Evolutionary conservation across 208 protist species (phyloP), one percentile per base, ranked within the genome.

Genomic region (Leishmania major): DNA sequence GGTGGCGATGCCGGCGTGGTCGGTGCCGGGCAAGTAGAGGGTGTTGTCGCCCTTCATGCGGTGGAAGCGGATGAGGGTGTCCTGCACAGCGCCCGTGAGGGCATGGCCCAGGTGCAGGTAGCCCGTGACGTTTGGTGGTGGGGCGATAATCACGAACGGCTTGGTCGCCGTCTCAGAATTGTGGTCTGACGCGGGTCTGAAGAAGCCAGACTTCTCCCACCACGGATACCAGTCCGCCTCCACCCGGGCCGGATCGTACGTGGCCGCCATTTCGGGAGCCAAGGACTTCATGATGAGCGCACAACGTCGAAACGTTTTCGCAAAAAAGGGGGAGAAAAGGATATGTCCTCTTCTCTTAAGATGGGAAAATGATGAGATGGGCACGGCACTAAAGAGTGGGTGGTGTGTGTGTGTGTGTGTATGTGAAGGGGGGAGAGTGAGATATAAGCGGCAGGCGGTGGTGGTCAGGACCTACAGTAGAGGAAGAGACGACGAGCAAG

Each of bases 81-180:
- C 99, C 91, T 99, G 97, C 81, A 99, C 94, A 25, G 96, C 89
- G 28, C 92, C 95, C 11, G 98, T 99, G 25, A 99, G 91, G 19
- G 99, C 99, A 89, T 99, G 99, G 40, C 99, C 99, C 43, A 99
- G 90, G 88, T 99, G 99, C 22, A 99, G 93, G 60, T 93, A 90
- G 25, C 99, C 99, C 10, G 99, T 99, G 45, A 99, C 99, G 87
- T 99, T 99, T 22, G 99, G 99, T 71, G 99, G 99, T 69, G 99
- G 99, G 49, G 99, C 95, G 37, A 99, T 91, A 80, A 99, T 99
- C 22, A 98, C 92, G 84, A 99, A 99, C 53, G 88, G 79, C 84
- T 97, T 90, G 60, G 89, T 91, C 59, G 81, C 91, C 67, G 88
- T 91, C 77, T 88, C 81, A 57, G 90, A 88, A 51, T 90, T 83